Base-by-base conservation (phyloP, 768 basidiomycete species). In the Tricholoma sp. region DNA sequence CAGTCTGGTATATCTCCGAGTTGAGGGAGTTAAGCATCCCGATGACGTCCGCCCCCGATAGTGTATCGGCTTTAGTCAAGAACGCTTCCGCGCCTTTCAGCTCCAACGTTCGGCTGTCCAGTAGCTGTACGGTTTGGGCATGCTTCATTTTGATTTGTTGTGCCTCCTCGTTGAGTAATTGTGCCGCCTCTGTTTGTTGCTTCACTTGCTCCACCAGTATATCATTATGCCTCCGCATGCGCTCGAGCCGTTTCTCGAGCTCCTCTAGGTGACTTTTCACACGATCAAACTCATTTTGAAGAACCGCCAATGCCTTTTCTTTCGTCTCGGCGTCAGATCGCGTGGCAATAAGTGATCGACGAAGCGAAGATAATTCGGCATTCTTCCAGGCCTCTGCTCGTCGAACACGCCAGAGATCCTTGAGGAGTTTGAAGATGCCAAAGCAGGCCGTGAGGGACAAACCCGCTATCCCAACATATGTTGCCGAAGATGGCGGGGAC, bases 1-100 rank as follows among this genome's bases (percentile, higher is more conserved):
- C 77, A 14, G 74, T 74, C 61, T 83, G 79, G 31, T 73, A 73
- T 29, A 82, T 77, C 57, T 76, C 75, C 6, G 76, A 66, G 51
- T 83, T 79, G n/a, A 84, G 64, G 14, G 69, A 68, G 49, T 76
- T 72, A 12, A 83, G 66, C 61, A 78, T 73, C 2, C 58, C 64
- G 27, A 75, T 68, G 12, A 83, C 73, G 31, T 83, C 79, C 18
- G 71, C 70, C 3, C 73, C 74, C 3, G 81, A 76, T 47, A 75
- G 67, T 0, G 66, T 41, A 57, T 82, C 80, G 0, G 72, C 74
- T 16, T 71, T 77, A 1, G 72, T 71, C 47, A 79, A 68, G 69
- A 74, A 80, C 46, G 67, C 72, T 63, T 79, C 79, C 8, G 75
- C 76, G 5, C 74, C 77, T 29, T 73, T 72, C 18, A 78, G 71